Percentiles rank a stretch among this genome's conserved stretches.
phyloP scores from a whole-genome alignment of 257 asterid species.

The Anisodus acutangulus region DNA sequence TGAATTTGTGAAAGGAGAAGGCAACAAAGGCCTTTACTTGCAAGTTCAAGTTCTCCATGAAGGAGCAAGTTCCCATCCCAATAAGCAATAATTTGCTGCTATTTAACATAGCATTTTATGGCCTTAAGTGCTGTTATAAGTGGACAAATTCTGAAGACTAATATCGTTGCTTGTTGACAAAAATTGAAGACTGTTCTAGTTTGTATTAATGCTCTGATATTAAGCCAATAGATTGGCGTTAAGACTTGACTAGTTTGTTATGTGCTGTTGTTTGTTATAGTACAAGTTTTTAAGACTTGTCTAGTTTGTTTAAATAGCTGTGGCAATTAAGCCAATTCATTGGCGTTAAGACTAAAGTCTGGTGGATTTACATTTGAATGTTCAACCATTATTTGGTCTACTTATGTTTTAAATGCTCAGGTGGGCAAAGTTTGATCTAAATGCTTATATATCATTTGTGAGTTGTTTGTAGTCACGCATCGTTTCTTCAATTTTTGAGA shows the following conservation, averaged over 20 bases:
- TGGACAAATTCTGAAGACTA: not conserved
- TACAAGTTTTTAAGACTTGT: too few relatives aligned
- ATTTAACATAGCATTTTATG: not conserved
- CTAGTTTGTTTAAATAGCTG: not conserved
- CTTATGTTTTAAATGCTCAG: not conserved
- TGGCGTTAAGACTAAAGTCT: not conserved
- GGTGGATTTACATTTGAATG: not conserved
- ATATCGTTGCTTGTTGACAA: not conserved
- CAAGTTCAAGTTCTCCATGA: conserved; percentile 24
- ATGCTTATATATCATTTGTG: conserved; percentile 16
- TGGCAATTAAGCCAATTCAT: not conserved
- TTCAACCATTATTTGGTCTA: not conserved
- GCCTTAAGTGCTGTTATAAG: not conserved
- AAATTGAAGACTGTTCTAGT: not conserved
- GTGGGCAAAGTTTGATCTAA: not conserved
- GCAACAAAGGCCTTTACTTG: not conserved
- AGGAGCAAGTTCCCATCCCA: not conserved
- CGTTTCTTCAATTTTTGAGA: not conserved
- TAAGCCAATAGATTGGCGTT: too few relatives aligned
- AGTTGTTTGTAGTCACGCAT: not conserved
- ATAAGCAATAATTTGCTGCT: not conserved
- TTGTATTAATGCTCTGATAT: not conserved
- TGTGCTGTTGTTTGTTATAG: too few relatives aligned
- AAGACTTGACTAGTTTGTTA: too few relatives aligned
- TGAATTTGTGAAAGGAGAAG: conserved; percentile 26